Conservation (phyloP, 2,329 filamentous ascomycete species). For the Decorospora gaudefroyi region DNA sequence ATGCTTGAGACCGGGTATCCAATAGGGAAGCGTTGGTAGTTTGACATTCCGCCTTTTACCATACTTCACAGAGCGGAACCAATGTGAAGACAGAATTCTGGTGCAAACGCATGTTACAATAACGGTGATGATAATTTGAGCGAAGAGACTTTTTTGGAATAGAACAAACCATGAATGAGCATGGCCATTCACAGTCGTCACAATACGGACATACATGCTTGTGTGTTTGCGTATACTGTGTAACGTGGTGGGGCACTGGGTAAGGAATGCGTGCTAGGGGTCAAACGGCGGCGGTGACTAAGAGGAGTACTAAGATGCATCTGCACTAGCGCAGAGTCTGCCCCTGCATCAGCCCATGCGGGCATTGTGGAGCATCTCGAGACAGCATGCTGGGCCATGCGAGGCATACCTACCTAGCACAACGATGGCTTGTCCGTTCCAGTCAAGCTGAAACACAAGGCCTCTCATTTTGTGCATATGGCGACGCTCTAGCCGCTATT, state of each 20-base stretch:
- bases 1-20: constrained; percentile 26
- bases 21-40: constrained; percentile 27
- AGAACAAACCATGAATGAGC: neutral
- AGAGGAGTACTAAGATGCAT: too few relatives aligned
- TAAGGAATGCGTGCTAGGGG: too few relatives aligned
- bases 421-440: neutral
- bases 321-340: neutral
- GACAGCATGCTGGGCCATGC: neutral
- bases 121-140: constrained; percentile 10
- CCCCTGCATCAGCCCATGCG: neutral
- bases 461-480: constrained; percentile 10
- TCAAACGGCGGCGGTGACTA: too few relatives aligned
- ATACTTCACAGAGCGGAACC: constrained; percentile 16
- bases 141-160: constrained; percentile 1
- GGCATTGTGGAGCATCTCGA: neutral
- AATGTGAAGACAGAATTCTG: constrained; percentile 16
- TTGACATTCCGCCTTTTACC: constrained; percentile 8
- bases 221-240: too few relatives aligned
- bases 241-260: too few relatives aligned
- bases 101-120: constrained; percentile 18
- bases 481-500: constrained; percentile 25
- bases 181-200: neutral
- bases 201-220: constrained; percentile 2
- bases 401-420: neutral
- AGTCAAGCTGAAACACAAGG: constrained; percentile 25